These are phyloP conservation scores for Noccaea bulbosa DNA, from an alignment of 345 rosid genomes.

Conservation along the genomic window DNA sequence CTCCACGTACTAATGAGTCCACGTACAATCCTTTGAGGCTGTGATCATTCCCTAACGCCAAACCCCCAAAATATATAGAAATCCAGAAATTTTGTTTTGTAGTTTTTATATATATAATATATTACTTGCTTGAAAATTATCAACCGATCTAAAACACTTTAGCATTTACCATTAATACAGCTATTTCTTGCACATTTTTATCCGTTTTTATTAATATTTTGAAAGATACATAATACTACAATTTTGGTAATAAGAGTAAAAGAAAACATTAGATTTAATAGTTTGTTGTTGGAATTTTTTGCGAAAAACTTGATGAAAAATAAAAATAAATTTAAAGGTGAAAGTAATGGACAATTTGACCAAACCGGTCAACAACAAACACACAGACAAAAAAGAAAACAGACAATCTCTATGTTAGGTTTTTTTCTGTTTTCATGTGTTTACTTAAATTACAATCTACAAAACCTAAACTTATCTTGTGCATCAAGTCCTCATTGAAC, in stretches of 20 bases:
- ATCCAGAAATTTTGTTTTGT: too few relatives aligned
- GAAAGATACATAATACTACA: too few relatives aligned
- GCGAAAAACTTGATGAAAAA: background rate
- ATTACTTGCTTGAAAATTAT: too few relatives aligned
- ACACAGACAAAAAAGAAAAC: constrained; percentile 4
- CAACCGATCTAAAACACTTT: too few relatives aligned
- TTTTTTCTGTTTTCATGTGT: constrained; percentile 25
- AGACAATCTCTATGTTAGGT: constrained; percentile 10
- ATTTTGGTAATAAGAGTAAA: too few relatives aligned
- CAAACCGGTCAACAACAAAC: constrained; percentile 32
- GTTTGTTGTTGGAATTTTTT: background rate
- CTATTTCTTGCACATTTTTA: background rate
- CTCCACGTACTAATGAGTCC: too few relatives aligned
- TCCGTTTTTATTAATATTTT: too few relatives aligned
- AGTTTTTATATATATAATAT: too few relatives aligned
- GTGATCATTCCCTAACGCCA: too few relatives aligned
- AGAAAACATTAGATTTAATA: background rate
- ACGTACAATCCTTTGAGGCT: too few relatives aligned
- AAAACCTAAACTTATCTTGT: constrained; percentile 33
- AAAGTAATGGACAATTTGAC: constrained; percentile 8
- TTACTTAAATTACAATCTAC: constrained; percentile 32
- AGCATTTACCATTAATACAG: too few relatives aligned
- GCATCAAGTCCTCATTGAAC: constrained; percentile 8
- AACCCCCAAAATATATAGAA: too few relatives aligned
- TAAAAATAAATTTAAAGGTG: background rate